Base-by-base conservation (phyloP, 2,329 filamentous ascomycete genomes). In the Calonectria montana region DNA sequence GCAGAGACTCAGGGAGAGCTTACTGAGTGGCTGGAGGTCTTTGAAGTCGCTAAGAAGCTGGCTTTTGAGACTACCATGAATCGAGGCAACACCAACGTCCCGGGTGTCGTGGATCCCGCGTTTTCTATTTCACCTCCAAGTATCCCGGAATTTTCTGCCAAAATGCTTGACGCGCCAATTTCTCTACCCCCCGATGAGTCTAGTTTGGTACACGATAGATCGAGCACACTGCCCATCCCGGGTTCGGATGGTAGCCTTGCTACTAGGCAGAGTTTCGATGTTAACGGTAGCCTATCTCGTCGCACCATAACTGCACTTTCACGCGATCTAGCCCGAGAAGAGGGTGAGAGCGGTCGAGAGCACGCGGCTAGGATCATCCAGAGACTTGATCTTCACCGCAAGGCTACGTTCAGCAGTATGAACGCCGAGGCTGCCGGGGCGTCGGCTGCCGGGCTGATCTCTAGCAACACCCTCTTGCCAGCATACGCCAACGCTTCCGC, bases 1-100 rank as follows among this genome's bases (percentile, higher is more conserved):
- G 94, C 96, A 5, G 97, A 99, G 82, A 98, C 95, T 0, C 97
- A 99, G 81, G 87, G 87, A 62, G 94, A 98, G 81, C 89, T 99
- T n/a, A 95, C 94, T 70, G 94, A 97, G 78, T 99, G 97, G 97
- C 91, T 99, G 67, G 91, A 94, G 75, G 92, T 96, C 0, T 98
- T 99, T 78, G 96, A 99, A 77, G 91, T 96, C 18, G 96, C 96
- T 65, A 99, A 99, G 85, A 94, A 96, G 77, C 95, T 93, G 80
- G 96, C 96, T 0, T 90, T 99, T 59, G 94, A 98, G 81, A 93
- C 88, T 18, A 93, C 87, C 78, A 89, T 91, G 75, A 87, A 86
- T 37, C 85, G 88, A 63, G 87, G 87, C 61, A 86, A 81, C 67
- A 84, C 82, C 25, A 81, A 85, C 2, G 80, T 88, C 5, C 83